Conservation (phyloP, 2,329 filamentous ascomycete species). For the Colletotrichum sublineola region DNA sequence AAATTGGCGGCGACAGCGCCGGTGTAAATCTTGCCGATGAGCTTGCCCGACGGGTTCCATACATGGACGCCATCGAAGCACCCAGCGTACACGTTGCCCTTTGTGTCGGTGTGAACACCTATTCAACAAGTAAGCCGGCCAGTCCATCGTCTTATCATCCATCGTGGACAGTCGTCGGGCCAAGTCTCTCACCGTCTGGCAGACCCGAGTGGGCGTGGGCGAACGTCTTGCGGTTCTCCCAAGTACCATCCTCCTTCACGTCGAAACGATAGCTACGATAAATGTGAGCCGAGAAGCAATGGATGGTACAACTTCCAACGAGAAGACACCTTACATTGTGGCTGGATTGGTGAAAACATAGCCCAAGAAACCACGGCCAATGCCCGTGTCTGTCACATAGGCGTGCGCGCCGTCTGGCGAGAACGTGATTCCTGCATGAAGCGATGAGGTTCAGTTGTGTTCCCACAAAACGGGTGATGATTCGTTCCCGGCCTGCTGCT, state of each 20-base stretch:
- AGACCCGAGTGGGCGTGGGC: constrained; percentile 66
- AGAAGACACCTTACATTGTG: constrained; percentile 57
- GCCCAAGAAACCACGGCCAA: constrained; percentile 59
- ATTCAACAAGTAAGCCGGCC: constrained; percentile 55
- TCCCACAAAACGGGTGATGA: too few species aligned
- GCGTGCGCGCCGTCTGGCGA: constrained; percentile 64
- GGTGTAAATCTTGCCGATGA: constrained; percentile 69
- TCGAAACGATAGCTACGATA: constrained; percentile 59
- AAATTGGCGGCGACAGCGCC: constrained; percentile 61
- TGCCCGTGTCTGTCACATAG: constrained; percentile 71
- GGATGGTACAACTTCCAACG: constrained; percentile 36
- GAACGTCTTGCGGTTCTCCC: constrained; percentile 65
- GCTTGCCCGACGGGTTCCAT: constrained; percentile 59
- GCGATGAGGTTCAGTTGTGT: neutral
- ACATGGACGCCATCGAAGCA: constrained; percentile 64
- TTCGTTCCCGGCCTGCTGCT: too few species aligned
- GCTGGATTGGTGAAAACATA: constrained; percentile 57
- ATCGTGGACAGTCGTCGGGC: neutral
- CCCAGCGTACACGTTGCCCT: constrained; percentile 68
- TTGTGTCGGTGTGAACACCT: constrained; percentile 64
- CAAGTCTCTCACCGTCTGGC: constrained; percentile 66
- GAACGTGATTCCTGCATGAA: constrained; percentile 65
- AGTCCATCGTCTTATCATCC: neutral
- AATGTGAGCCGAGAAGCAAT: constrained; percentile 31
- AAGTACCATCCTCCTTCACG: constrained; percentile 60